Conservation (phyloP, 306 rosid species). For the Trichosanthes truncata region DNA sequence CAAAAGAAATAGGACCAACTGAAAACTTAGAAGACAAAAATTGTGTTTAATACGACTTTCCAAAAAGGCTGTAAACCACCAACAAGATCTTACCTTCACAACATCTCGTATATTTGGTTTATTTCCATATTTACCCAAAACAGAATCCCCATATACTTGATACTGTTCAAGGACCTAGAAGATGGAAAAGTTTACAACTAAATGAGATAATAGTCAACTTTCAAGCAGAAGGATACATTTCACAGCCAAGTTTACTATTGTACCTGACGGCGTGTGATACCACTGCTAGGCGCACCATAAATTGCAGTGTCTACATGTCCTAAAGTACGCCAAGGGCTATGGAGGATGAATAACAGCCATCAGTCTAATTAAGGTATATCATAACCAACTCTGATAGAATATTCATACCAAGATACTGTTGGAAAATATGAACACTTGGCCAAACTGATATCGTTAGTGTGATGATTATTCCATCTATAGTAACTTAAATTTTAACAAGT, state of each 20-base stretch:
- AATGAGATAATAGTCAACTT: slow-evolving; percentile 8
- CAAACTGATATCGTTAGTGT: not conserved
- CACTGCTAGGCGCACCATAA: slow-evolving; percentile 70
- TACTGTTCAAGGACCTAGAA: slow-evolving; percentile 65
- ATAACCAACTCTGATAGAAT: not conserved
- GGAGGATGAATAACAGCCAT: slow-evolving; percentile 19
- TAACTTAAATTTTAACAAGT: not conserved
- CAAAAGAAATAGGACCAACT: not conserved
- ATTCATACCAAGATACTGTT: not conserved
- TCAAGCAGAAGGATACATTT: slow-evolving; percentile 15
- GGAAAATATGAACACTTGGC: not conserved
- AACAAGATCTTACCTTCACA: slow-evolving; percentile 47
- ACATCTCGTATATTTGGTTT: slow-evolving; percentile 72
- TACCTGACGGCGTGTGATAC: slow-evolving; percentile 88
- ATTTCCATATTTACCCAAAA: slow-evolving; percentile 55
- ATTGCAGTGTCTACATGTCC: slow-evolving; percentile 73
- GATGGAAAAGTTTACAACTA: not conserved
- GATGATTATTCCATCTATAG: not conserved
- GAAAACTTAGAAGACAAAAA: not conserved
- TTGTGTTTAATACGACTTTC: not conserved
- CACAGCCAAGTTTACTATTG: slow-evolving; percentile 25
- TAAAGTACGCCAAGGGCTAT: slow-evolving; percentile 84
- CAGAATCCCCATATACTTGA: slow-evolving; percentile 80
- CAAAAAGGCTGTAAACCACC: not conserved
- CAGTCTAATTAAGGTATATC: slow-evolving; percentile 8